phyloP scores from a whole-genome alignment of 768 basidiomycete species.

The Podaxis mareebaensis region DNA sequence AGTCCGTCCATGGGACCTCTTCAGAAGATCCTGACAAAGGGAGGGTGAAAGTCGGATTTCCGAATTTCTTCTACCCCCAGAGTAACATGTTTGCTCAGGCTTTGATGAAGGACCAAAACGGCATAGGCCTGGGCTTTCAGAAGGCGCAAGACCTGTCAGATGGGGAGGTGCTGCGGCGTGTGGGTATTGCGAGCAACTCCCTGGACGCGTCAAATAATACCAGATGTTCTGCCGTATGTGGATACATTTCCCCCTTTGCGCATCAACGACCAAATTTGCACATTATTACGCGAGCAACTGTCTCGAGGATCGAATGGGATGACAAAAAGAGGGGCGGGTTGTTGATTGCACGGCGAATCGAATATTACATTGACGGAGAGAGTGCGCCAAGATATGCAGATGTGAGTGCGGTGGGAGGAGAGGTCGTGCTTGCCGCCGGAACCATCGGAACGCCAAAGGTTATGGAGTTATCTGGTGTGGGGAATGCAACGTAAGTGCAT shows the following conservation, averaged over 20 bases:
- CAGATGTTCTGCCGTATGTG: constrained; percentile 32
- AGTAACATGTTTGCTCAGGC: constrained; percentile 29
- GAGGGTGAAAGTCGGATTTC: constrained; percentile 33
- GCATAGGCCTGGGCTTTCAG: constrained; percentile 22
- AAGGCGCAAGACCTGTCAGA: constrained; percentile 27
- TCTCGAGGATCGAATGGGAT: constrained; percentile 50
- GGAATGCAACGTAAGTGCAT: constrained; percentile 29
- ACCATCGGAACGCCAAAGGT: constrained; percentile 39
- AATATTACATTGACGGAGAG: constrained; percentile 33
- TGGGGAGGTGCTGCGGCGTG: constrained; percentile 27
- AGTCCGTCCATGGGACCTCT: constrained; percentile 27
- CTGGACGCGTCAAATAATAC: constrained; percentile 33
- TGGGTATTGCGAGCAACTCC: constrained; percentile 31
- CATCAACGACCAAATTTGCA: constrained; percentile 44
- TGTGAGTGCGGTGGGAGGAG: constrained; percentile 42
- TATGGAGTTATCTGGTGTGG: constrained; percentile 33
- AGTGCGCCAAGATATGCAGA: constrained; percentile 24
- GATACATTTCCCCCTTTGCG: constrained; percentile 30
- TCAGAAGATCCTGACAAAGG: constrained; percentile 16
- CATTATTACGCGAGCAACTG: constrained; percentile 56
- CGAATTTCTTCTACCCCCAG: constrained; percentile 32
- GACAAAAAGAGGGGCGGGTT: constrained; percentile 25
- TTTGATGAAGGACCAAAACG: not conserved
- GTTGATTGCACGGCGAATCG: constrained; percentile 46
- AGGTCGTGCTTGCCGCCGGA: constrained; percentile 54